A percentile compares a stretch with the other conserved stretches of the same genome.
Conservation (phyloP, 2,329 filamentous ascomycete genomes). For the Sordariomycetes sp. region DNA sequence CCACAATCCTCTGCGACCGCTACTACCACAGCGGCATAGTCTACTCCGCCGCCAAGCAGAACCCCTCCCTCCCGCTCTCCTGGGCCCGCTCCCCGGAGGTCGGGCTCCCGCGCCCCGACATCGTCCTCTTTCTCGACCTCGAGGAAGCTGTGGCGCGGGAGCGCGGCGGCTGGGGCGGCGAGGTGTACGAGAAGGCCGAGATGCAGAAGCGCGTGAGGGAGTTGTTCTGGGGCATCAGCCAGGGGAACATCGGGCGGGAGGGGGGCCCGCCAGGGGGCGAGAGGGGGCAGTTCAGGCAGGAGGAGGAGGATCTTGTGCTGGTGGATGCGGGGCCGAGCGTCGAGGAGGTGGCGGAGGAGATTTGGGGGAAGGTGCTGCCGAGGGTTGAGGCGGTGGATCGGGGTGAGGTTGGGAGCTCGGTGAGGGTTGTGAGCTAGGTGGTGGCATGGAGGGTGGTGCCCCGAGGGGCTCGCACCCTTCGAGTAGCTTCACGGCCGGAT, state of each 20-base stretch:
- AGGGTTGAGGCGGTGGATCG: constrained; percentile 37
- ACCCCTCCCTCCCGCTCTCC: constrained; percentile 53
- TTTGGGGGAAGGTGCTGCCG: constrained; percentile 41
- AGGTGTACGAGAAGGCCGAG: constrained; percentile 76
- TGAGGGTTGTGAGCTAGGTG: constrained; percentile 26
- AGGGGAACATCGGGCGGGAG: constrained; percentile 22
- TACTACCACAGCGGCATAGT: constrained; percentile 95
- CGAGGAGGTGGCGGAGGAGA: constrained; percentile 43
- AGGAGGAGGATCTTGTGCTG: constrained; percentile 42
- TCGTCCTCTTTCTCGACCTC: constrained; percentile 80
- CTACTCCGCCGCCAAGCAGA: constrained; percentile 81
- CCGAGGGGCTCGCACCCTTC: too few species aligned
- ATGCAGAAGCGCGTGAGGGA: constrained; percentile 74
- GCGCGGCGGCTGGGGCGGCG: constrained; percentile 78
- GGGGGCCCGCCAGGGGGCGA: constrained; percentile 15
- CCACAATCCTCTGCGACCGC: constrained; percentile 74
- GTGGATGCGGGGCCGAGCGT: constrained; percentile 42
- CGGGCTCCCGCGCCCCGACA: constrained; percentile 77
- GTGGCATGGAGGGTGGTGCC: neutral
- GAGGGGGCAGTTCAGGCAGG: constrained; percentile 28
- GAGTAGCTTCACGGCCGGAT: too few species aligned
- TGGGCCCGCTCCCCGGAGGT: constrained; percentile 83
- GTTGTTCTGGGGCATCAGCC: constrained; percentile 53
- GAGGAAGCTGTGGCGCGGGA: constrained; percentile 59
- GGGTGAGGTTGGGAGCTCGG: constrained; percentile 33